Percentiles rank a stretch among this genome's conserved stretches.
These are phyloP conservation scores for Pestalotiopsis fici DNA, from an alignment of 2,329 filamentous ascomycete genomes.

Conservation along the genomic window DNA sequence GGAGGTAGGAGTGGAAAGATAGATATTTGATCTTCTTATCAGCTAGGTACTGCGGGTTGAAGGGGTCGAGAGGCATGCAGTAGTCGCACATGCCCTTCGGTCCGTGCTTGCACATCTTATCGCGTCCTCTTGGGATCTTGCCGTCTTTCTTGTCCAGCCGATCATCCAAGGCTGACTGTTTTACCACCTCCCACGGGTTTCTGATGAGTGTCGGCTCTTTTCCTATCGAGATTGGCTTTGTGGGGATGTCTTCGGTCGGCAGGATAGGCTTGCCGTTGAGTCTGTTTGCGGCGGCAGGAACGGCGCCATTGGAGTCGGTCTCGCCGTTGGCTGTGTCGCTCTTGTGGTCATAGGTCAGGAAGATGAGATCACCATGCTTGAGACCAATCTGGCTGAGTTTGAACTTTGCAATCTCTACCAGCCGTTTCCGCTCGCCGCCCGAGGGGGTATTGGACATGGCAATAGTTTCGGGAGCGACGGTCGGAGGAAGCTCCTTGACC, in stretches of 20 bases:
- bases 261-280: constrained; percentile 78
- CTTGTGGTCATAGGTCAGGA: constrained; percentile 74
- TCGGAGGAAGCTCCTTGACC: constrained; percentile 58
- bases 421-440: constrained; percentile 57
- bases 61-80: constrained; percentile 95
- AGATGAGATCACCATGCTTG: constrained; percentile 86
- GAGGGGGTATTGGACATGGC: constrained; percentile 63
- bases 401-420: constrained; percentile 59
- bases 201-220: constrained; percentile 65
- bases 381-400: constrained; percentile 61
- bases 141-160: constrained; percentile 83
- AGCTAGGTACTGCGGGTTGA: constrained; percentile 81
- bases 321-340: constrained; percentile 41
- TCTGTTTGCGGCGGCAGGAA: constrained; percentile 56
- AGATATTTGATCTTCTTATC: constrained; percentile 99
- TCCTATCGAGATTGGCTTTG: constrained; percentile 56
- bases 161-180: constrained; percentile 86
- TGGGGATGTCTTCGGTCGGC: constrained; percentile 66
- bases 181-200: constrained; percentile 91
- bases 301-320: constrained; percentile 37
- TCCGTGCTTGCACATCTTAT: constrained; percentile 82
- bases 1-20: constrained; percentile 91
- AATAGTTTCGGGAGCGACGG: constrained; percentile 61
- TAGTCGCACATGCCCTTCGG: constrained; percentile 99
- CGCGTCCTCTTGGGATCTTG: constrained; percentile 43